These are phyloP conservation scores for Nemania bipapillata DNA, from an alignment of 2,329 filamentous ascomycete genomes.

Conservation along the genomic window DNA sequence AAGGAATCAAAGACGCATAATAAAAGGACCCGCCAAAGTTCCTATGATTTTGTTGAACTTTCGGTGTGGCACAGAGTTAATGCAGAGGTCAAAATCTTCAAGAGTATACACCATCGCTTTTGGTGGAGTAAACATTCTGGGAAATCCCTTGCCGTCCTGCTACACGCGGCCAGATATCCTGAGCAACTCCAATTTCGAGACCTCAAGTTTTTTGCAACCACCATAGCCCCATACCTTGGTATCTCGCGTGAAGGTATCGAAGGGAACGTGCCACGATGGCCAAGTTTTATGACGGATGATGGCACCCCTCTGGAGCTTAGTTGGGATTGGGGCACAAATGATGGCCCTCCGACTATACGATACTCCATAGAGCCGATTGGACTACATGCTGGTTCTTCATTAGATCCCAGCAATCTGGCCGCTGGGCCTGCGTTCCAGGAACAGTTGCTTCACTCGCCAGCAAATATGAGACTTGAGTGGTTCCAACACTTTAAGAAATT, in stretches of 20 bases:
- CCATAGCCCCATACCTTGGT: conserved; percentile 18
- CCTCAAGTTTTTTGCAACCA: conserved; percentile 12
- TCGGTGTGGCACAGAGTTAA: conserved; percentile 8
- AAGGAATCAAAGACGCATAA: neutral
- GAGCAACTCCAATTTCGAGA: neutral
- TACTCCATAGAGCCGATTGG: conserved; percentile 32
- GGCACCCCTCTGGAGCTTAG: conserved; percentile 24
- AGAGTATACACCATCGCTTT: conserved; percentile 4
- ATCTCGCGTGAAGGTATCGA: neutral
- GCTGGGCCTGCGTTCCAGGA: conserved; percentile 24
- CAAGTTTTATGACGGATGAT: conserved; percentile 33
- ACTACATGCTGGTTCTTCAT: conserved; percentile 17
- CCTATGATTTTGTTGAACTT: conserved; percentile 5
- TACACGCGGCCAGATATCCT: conserved; percentile 15
- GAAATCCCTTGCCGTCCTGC: conserved; percentile 8
- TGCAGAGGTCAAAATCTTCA: neutral
- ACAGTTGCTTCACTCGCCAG: conserved; percentile 1
- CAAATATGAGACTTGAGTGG: conserved; percentile 27
- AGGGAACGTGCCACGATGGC: neutral
- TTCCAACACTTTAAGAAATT: conserved; percentile 24
- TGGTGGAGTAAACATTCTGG: conserved; percentile 30
- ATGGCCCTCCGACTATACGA: conserved; percentile 22
- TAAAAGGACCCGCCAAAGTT: neutral
- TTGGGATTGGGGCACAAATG: conserved; percentile 30
- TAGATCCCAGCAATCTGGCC: conserved; percentile 23